A percentile compares a stretch with the other conserved stretches of the same genome.
These are phyloP conservation scores for Batrachochytrium dendrobatidis DNA, from an alignment of 371 early-diverging fungal species.

Conservation along the genomic window DNA sequence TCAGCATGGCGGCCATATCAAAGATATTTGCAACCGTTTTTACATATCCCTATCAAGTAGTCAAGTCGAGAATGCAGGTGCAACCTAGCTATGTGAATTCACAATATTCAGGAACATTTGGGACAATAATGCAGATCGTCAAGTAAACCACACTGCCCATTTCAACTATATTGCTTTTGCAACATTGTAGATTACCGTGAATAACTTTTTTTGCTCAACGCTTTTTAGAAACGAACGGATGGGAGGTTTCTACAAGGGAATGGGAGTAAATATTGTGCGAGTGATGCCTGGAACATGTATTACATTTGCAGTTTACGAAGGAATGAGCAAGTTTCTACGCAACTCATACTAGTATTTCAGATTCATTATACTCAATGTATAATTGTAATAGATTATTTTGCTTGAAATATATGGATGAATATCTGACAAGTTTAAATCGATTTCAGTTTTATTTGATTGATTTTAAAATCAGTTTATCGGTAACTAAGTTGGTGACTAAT, in stretches of 20 bases:
- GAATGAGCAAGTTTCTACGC: conserved; percentile 12
- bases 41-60: conserved; percentile 94
- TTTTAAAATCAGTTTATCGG: too few relatives aligned
- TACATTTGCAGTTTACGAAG: conserved; percentile 93
- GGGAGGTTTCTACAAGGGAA: conserved; percentile 90
- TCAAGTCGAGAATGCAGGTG: conserved; percentile 77
- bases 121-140: conserved; percentile 64
- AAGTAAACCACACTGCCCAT: conserved; percentile 24
- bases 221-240: conserved; percentile 57
- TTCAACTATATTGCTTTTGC: not conserved
- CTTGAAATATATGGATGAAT: too few relatives aligned
- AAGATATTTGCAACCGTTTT: conserved; percentile 79
- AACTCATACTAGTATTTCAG: too few relatives aligned
- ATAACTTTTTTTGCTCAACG: not conserved
- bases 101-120: conserved; percentile 58
- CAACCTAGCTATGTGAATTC: conserved; percentile 13
- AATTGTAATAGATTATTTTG: too few relatives aligned
- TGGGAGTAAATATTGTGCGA: conserved; percentile 79
- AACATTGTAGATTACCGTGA: not conserved
- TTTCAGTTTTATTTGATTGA: too few relatives aligned
- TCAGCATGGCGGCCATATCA: conserved; percentile 77
- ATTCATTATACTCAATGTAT: too few relatives aligned
- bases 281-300: conserved; percentile 93
- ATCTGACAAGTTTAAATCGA: too few relatives aligned
- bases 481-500: too few relatives aligned